These are phyloP conservation scores for Lentinula novae-zelandiae DNA, from an alignment of 1,284 basidiomycete species.

Conservation along the genomic window DNA sequence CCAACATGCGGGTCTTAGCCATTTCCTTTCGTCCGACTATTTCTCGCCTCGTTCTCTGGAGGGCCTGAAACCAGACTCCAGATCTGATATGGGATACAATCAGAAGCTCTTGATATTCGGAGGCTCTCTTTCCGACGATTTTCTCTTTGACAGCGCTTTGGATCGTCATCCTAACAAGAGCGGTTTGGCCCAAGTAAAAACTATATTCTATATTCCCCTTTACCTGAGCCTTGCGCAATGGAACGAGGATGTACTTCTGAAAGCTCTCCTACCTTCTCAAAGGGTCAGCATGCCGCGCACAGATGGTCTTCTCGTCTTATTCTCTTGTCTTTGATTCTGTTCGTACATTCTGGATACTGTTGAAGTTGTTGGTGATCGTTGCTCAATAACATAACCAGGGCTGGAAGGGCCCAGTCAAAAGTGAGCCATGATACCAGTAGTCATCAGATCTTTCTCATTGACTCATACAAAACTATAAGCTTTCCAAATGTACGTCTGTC, in stretches of 20 bases:
- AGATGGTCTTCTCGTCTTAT: not conserved
- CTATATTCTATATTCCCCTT: not conserved
- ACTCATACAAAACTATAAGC: not conserved
- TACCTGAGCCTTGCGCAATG: not conserved
- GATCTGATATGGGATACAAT: not conserved
- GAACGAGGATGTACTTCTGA: not conserved
- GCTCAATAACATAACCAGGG: not conserved
- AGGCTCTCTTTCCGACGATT: not conserved
- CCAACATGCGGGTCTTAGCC: not conserved
- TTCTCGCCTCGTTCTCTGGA: not conserved
- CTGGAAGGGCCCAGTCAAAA: not conserved
- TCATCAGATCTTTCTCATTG: not conserved
- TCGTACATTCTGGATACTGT: not conserved
- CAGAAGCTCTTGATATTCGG: not conserved
- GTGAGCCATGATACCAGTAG: not conserved
- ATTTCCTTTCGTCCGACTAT: not conserved
- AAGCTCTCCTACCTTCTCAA: not conserved
- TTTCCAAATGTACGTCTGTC: not conserved
- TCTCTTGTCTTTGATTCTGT: not conserved
- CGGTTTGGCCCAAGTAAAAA: not conserved
- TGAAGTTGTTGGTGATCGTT: not conserved
- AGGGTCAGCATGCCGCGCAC: not conserved
- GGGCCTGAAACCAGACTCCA: not conserved
- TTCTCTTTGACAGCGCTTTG: not conserved
- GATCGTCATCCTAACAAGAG: not conserved